A percentile compares a stretch with the other conserved stretches of the same genome.
phyloP scores from a whole-genome alignment of 257 asterid genomes.

The Penstemon barbatus region DNA sequence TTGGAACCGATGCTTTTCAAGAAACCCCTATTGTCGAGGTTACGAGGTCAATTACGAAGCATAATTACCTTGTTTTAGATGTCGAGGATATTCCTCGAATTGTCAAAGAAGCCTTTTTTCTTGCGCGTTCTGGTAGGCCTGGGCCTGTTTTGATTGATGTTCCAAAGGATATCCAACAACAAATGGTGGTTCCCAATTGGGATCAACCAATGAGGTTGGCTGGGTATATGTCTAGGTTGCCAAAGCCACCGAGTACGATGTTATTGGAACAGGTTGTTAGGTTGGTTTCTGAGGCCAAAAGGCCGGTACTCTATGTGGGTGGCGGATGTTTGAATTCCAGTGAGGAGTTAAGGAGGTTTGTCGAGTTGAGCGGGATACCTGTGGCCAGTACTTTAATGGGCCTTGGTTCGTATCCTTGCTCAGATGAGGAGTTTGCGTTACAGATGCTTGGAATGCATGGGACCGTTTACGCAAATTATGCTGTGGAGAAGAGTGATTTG shows the following conservation, averaged over 20 bases:
- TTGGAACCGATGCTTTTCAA: constrained; percentile 85
- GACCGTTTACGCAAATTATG: constrained; percentile 74
- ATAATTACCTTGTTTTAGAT: constrained; percentile 68
- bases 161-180: constrained; percentile 84
- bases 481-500: constrained; percentile 76
- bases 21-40: constrained; percentile 84
- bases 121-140: constrained; percentile 69
- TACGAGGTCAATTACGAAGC: constrained; percentile 82
- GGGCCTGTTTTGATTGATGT: constrained; percentile 81
- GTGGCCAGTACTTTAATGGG: constrained; percentile 87
- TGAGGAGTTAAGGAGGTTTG: constrained; percentile 63
- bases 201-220: constrained; percentile 54
- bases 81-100: constrained; percentile 71
- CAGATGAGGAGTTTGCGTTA: constrained; percentile 56
- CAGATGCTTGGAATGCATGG: constrained; percentile 97
- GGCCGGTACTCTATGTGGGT: constrained; percentile 75
- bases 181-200: constrained; percentile 76
- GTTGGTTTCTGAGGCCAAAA: constrained; percentile 61
- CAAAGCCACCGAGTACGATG: constrained; percentile 44
- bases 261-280: constrained; percentile 58
- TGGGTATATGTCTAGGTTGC: constrained; percentile 68
- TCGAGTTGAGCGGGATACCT: constrained; percentile 69
- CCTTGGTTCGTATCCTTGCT: constrained; percentile 64
- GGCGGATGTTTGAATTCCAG: constrained; percentile 85
- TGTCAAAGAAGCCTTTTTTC: constrained; percentile 64